Evolutionary conservation across 108 stramenopile species (phyloP).

Genomic region (Mayamaea pseudoterrestris): DNA sequence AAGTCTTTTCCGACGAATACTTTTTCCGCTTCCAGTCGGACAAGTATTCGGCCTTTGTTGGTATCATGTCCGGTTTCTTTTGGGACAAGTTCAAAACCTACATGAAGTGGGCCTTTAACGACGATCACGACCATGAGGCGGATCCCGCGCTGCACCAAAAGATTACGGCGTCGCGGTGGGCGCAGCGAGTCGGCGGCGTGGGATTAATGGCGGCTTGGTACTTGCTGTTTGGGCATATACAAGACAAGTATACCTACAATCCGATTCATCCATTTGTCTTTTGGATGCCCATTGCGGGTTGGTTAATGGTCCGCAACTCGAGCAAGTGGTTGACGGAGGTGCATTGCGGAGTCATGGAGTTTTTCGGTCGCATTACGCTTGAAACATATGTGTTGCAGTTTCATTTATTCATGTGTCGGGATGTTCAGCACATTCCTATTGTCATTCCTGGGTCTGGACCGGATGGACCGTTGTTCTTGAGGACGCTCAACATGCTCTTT

Average conservation of each 20-base stretch:
- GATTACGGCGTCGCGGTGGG: slow-evolving; percentile 8
- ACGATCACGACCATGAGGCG: slow-evolving; percentile 20
- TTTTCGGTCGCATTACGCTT: slow-evolving; percentile 79
- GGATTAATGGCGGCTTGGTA: slow-evolving; percentile 41
- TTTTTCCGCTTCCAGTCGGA: slow-evolving; percentile 60
- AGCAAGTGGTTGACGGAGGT: slow-evolving; percentile 61
- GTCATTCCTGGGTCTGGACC: slow-evolving; percentile 48
- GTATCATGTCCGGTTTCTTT: slow-evolving; percentile 38
- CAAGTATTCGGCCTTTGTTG: slow-evolving; percentile 53
- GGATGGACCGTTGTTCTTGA: slow-evolving; percentile 25
- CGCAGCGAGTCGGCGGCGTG: slow-evolving; percentile 31
- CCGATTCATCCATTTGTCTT: slow-evolving; percentile 82
- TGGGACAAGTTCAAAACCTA: slow-evolving; percentile 46
- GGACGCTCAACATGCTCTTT: slow-evolving; percentile 44
- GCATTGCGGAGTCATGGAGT: slow-evolving; percentile 61
- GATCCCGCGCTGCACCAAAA: neutral
- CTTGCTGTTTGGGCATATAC: slow-evolving; percentile 35
- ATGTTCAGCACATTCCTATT: slow-evolving; percentile 60
- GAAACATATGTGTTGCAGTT: slow-evolving; percentile 94
- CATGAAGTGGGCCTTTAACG: slow-evolving; percentile 25
- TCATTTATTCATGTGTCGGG: slow-evolving; percentile 79
- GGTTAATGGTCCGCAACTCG: slow-evolving; percentile 83
- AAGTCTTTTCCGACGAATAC: slow-evolving; percentile 47
- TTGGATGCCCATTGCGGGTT: slow-evolving; percentile 65
- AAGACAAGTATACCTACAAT: slow-evolving; percentile 79